Base-by-base conservation (phyloP, 2,329 filamentous ascomycete genomes). In the Trichoderma sp. region DNA sequence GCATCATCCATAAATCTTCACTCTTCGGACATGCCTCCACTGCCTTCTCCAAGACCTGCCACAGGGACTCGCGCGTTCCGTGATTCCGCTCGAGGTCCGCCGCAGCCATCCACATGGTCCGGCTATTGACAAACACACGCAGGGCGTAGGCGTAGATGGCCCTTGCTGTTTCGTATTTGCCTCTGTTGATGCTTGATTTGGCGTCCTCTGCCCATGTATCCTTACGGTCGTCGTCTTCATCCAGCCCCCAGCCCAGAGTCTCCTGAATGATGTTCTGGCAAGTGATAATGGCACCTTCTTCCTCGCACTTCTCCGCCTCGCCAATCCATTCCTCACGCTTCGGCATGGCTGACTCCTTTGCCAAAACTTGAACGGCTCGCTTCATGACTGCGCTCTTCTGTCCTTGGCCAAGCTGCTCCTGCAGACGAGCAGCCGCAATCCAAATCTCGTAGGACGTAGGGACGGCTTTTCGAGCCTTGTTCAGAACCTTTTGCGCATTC, bases 151-250 rank as follows among this genome's bases (percentile, higher is more conserved):
- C 93, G 77, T 97, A 97, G 67, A 99, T 98, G 6, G 97, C 95
- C 70, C 95, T 87, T 1, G 96, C 95, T 1, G 96, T 98, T 80
- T 94, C 93, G 78, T 94, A 98, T 78, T 88, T 92, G 57, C 93
- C 95, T 73, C 94, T 87, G 72, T 90, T 90, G 78, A 94, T 95
- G 77, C 93, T 94, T 18, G 88, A 86, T 78, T 92, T 93, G 0
- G 95, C 95, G 79, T 99, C 97, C 75, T 98, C 94, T 84, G 95
- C 91, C 94, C 95, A 99, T 15, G 94, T 93, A 75, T 97, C 94
- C 80, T 97, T 97, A 32, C 96, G 91, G 79, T 98, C 95, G 76
- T 99, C 96, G 76, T 98, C 95, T 81, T 98, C 95, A 76, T 98
- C 96, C 43, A 99, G 84, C 4, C 92, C 90, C 91, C 94, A 99